Evolutionary conservation across 2,329 filamentous ascomycete genomes (phyloP).

Genomic region (Colletotrichum musae): DNA sequence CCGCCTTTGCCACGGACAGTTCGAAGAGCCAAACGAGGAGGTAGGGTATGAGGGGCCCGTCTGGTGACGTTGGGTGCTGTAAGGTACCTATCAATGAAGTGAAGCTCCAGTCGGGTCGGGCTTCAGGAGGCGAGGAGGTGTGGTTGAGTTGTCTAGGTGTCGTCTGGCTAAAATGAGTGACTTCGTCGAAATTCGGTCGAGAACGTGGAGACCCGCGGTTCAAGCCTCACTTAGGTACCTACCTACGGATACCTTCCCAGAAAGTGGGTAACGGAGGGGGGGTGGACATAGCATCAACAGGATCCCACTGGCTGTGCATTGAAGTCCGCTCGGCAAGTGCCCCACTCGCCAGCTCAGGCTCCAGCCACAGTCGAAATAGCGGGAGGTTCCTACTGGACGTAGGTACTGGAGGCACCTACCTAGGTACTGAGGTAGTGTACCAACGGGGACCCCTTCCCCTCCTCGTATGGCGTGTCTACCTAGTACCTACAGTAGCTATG

Average conservation of each 20-base stretch:
- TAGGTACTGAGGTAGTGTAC: neutral
- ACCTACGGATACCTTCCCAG: constrained; percentile 5
- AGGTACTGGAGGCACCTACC: neutral
- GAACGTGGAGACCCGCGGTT: constrained; percentile 25
- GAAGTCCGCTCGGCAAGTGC: neutral
- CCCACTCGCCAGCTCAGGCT: constrained; percentile 24
- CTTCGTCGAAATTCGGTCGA: constrained; percentile 29
- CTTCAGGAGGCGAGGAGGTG: constrained; percentile 23
- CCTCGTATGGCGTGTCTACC: neutral
- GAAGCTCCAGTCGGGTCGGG: constrained; percentile 15
- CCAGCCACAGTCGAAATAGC: constrained; percentile 27
- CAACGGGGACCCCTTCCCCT: neutral
- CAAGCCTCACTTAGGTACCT: constrained; percentile 31
- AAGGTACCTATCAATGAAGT: constrained; percentile 2
- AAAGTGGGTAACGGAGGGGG: constrained; percentile 39
- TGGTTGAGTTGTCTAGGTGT: constrained; percentile 20
- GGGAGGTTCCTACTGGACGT: neutral
- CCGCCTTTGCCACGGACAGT: constrained; percentile 6
- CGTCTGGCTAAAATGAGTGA: constrained; percentile 27
- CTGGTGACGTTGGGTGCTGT: constrained; percentile 24
- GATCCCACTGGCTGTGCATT: neutral
- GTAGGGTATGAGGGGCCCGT: neutral
- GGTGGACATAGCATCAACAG: constrained; percentile 6
- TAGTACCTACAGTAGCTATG: no score
- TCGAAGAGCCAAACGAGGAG: no score